Conservation (phyloP, 371 early-diverging fungal species). For the Mucor indicus region DNA sequence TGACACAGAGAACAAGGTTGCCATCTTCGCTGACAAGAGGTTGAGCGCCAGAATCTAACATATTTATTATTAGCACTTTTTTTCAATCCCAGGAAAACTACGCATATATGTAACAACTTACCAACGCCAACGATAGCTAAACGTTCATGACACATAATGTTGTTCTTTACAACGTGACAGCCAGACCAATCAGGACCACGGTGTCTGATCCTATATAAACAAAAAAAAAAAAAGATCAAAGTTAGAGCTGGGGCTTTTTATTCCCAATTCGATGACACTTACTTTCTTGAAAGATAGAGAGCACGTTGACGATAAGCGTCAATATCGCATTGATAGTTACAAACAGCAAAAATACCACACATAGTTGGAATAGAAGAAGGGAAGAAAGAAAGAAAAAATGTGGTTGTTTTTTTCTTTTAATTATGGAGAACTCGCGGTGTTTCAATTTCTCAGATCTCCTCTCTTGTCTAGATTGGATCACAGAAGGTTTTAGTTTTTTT, state of each 20-base stretch:
- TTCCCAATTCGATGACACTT: slow-evolving; percentile 18
- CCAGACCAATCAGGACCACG: slow-evolving; percentile 98
- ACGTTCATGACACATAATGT: slow-evolving; percentile 94
- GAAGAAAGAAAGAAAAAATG: background rate
- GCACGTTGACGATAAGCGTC: slow-evolving; percentile 80
- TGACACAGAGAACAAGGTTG: slow-evolving; percentile 81
- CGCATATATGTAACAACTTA: too few species aligned
- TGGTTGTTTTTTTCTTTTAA: background rate
- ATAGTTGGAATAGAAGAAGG: slow-evolving; percentile 39
- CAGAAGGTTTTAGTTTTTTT: too few species aligned
- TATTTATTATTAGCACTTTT: background rate
- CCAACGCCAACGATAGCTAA: slow-evolving; percentile 96
- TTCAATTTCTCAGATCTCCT: too few species aligned
- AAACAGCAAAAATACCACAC: slow-evolving; percentile 96
- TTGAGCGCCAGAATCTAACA: slow-evolving; percentile 86
- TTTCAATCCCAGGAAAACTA: background rate
- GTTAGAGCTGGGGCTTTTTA: background rate
- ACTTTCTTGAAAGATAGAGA: slow-evolving; percentile 86
- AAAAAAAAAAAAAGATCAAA: background rate
- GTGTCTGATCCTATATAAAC: slow-evolving; percentile 70
- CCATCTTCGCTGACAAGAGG: slow-evolving; percentile 90
- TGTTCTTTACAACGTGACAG: slow-evolving; percentile 71
- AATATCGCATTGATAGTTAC: slow-evolving; percentile 79
- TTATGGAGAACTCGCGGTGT: too few species aligned
- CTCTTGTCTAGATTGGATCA: too few species aligned